These are phyloP conservation scores for Evansstolkia leycettana DNA, from an alignment of 495 filamentous ascomycete species.

Conservation along the genomic window DNA sequence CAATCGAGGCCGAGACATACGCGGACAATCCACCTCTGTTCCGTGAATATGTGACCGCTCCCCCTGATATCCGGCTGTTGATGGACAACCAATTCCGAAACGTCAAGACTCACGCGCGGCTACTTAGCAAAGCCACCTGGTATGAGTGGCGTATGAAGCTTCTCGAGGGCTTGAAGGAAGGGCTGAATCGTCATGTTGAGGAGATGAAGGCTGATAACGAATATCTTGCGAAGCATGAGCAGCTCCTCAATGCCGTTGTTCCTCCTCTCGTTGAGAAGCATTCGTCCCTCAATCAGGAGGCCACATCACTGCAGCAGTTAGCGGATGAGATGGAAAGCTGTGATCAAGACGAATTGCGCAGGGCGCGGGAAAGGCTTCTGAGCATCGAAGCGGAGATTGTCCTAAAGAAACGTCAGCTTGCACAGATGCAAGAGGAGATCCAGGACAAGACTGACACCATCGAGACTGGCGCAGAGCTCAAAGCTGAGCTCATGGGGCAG, in stretches of 20 bases:
- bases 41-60: conserved; percentile 78
- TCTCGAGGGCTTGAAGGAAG: conserved; percentile 69
- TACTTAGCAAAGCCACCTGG: conserved; percentile 90
- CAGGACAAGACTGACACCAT: conserved; percentile 50
- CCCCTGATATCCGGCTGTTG: conserved; percentile 65
- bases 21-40: conserved; percentile 86
- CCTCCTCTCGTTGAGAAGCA: conserved; percentile 48
- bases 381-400: conserved; percentile 54
- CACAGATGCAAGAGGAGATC: conserved; percentile 49
- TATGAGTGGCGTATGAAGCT: conserved; percentile 95
- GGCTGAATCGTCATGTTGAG: conserved; percentile 57
- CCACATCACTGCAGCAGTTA: conserved; percentile 50
- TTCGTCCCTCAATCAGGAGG: conserved; percentile 48
- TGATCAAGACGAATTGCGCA: conserved; percentile 64
- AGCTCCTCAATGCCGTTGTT: conserved; percentile 48
- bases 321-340: conserved; percentile 67
- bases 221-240: conserved; percentile 53
- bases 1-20: conserved; percentile 77
- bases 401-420: conserved; percentile 51
- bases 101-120: conserved; percentile 79
- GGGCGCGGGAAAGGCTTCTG: conserved; percentile 50
- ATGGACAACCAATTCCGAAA: conserved; percentile 98
- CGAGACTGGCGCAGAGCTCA: conserved; percentile 45
- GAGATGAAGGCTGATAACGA: conserved; percentile 68
- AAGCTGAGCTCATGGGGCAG: conserved; percentile 53